Percentiles rank a stretch among this genome's conserved stretches.
These are phyloP conservation scores for Tylopilus sp. DNA, from an alignment of 1,284 basidiomycete species.

Conservation along the genomic window DNA sequence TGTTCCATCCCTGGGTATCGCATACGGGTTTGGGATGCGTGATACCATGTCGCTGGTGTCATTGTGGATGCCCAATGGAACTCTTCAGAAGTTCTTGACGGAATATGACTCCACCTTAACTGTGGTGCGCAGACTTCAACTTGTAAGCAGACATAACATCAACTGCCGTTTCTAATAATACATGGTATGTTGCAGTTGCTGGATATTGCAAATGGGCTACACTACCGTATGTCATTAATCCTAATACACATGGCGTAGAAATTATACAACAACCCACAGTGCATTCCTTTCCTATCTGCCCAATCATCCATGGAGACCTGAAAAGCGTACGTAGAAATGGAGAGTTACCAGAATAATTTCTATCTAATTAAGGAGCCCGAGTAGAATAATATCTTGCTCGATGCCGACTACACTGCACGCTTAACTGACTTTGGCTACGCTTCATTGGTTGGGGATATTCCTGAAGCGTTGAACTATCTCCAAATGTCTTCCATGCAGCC, in stretches of 20 bases:
- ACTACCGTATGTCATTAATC: constrained; percentile 10
- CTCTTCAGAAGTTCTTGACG: constrained; percentile 9
- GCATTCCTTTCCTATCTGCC: not conserved
- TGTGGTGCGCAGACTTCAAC: not conserved
- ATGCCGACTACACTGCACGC: constrained; percentile 9
- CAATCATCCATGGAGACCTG: not conserved
- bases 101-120: not conserved
- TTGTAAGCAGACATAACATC: constrained; percentile 5
- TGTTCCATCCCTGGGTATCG: constrained; percentile 21
- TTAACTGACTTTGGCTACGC: constrained; percentile 15
- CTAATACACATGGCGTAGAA: fast-evolving
- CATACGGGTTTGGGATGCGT: constrained; percentile 15
- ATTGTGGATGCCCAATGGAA: constrained; percentile 20
- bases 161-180: not conserved
- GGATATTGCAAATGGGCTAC: constrained; percentile 13
- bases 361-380: not conserved
- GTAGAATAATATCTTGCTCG: constrained; percentile 24
- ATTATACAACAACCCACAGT: not conserved
- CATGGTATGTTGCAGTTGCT: not conserved
- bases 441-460: constrained; percentile 9
- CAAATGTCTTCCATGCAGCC: constrained; percentile 5
- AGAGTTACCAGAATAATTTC: fast-evolving
- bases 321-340: not conserved
- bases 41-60: constrained; percentile 17
- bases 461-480: constrained; percentile 15